phyloP scores from a whole-genome alignment of 2,329 filamentous ascomycete species.

The Aciculosporium take region DNA sequence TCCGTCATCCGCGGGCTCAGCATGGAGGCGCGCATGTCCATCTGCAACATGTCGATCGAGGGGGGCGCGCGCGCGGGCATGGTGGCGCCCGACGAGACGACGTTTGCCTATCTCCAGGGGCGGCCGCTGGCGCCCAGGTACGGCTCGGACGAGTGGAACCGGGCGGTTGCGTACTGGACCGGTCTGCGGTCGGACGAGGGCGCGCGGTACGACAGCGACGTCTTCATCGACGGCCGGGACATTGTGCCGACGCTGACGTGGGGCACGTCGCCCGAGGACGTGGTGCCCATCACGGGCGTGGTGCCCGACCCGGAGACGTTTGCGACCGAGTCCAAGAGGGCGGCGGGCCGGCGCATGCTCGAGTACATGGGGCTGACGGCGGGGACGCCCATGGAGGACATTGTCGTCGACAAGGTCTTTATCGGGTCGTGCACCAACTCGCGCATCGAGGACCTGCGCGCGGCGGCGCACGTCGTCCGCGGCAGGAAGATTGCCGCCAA shows the following conservation, averaged over 20 bases:
- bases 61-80: slow-evolving; percentile 89
- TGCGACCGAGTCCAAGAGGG: slow-evolving; percentile 63
- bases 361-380: slow-evolving; percentile 92
- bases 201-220: slow-evolving; percentile 78
- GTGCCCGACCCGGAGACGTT: slow-evolving; percentile 88
- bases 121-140: slow-evolving; percentile 75
- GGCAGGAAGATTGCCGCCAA: slow-evolving; percentile 78
- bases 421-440: slow-evolving; percentile 98
- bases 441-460: slow-evolving; percentile 85
- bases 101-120: slow-evolving; percentile 90
- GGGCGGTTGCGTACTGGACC: slow-evolving; percentile 77
- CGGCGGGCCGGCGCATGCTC: slow-evolving; percentile 63
- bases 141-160: slow-evolving; percentile 79
- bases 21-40: slow-evolving; percentile 97
- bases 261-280: slow-evolving; percentile 94
- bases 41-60: slow-evolving; percentile 99
- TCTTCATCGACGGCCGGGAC: slow-evolving; percentile 84
- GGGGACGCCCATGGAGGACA: slow-evolving; percentile 84
- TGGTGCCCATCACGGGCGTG: slow-evolving; percentile 82
- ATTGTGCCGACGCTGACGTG: slow-evolving; percentile 89
- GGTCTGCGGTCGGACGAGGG: slow-evolving; percentile 72
- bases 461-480: slow-evolving; percentile 72
- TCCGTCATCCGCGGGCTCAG: slow-evolving; percentile 79
- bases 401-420: slow-evolving; percentile 87
- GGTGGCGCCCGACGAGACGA: slow-evolving; percentile 88